Evolutionary conservation across 352 stramenopile genomes (phyloP), one percentile per base, ranked within the genome.

Genomic region (Pseudoperonospora humuli): DNA sequence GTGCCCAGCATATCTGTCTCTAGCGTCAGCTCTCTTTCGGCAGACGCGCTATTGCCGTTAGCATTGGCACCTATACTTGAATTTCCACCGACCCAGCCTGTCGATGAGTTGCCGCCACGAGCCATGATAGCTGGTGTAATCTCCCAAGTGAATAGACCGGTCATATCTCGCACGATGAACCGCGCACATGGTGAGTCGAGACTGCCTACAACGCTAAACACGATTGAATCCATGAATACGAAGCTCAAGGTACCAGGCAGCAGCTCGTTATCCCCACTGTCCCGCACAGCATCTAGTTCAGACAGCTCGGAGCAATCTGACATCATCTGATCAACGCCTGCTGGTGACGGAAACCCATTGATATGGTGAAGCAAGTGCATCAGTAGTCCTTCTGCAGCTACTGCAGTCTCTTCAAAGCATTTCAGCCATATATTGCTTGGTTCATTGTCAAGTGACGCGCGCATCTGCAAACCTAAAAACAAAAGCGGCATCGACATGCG

Each of bases 291-390:
- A 24, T 85, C 68, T 9, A 50, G 44, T 18, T 87, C 69, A 7
- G 57, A 61, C 11, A 90, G 55, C 53, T 91, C 81, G 0, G 75
- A 73, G 35, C 81, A 93, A 43, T 71, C 79, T 3, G 81, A 93
- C 10, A 86, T 45, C 65, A 93, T 84, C 42, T 90, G 76, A 51
- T 93, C 81, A 1, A 93, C 76, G 1, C 81, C 81, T 18, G 81
- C 79, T 23, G 80, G 71, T 2, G 81, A 90, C 9, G 81, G 81
- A 32, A 90, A 93, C 0, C 79, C 79, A 36, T 93, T 88, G 31
- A 93, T 74, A 38, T 91, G 76, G 32, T 93, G 81, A 23, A 93
- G 55, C 36, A 93, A 66, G 29, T 93, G 81, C 73, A 93, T 85
- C 25, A 93, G 38, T 13, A 93, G 53, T 3, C 75, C 81, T 50